Evolutionary conservation across 768 basidiomycete genomes (phyloP).

Genomic region (Russula sp.): DNA sequence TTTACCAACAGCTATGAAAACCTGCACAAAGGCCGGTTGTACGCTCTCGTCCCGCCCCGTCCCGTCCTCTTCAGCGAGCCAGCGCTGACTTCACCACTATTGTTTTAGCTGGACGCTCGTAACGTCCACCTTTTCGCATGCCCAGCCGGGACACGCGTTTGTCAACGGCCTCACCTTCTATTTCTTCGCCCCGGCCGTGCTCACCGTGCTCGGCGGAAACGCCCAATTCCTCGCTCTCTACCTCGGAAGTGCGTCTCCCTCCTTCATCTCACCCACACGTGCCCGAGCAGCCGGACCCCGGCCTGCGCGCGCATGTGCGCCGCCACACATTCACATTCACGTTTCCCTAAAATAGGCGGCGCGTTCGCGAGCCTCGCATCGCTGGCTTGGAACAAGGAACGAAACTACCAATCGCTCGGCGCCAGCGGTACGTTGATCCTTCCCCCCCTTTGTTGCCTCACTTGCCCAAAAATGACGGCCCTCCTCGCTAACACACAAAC

Average conservation of each 20-base stretch:
- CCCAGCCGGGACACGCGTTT: constrained; percentile 52
- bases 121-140: constrained; percentile 68
- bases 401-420: constrained; percentile 43
- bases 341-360: constrained; percentile 41
- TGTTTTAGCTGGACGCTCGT: constrained; percentile 65
- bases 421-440: constrained; percentile 55
- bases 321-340: not conserved
- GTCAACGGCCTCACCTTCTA: constrained; percentile 74
- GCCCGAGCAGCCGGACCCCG: too few relatives aligned
- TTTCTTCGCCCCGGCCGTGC: constrained; percentile 65
- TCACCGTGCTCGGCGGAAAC: constrained; percentile 53
- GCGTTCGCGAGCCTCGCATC: constrained; percentile 47
- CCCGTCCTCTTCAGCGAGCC: not conserved
- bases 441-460: not conserved
- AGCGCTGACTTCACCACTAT: not conserved
- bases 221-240: constrained; percentile 67
- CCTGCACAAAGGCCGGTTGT: constrained; percentile 60
- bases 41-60: constrained; percentile 27
- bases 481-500: not conserved
- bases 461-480: too few relatives aligned
- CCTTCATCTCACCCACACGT: not conserved
- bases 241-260: constrained; percentile 48
- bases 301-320: not conserved
- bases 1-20: constrained; percentile 61
- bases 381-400: constrained; percentile 42